Conservation (phyloP, 257 asterid genomes). For the Forsythia suspensa region DNA sequence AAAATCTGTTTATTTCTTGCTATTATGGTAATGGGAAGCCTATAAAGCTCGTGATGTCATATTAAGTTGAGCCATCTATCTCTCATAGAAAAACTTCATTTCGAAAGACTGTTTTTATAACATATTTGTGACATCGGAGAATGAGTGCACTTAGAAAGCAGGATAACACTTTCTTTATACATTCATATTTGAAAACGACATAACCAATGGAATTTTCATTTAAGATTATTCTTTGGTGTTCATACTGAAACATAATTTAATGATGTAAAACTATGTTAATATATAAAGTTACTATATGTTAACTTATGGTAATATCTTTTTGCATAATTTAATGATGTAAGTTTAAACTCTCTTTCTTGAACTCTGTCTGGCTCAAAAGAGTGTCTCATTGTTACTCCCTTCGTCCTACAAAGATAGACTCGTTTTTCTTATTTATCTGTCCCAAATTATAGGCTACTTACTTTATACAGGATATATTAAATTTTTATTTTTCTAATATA, state of each 20-base stretch:
- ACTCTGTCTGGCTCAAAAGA: not conserved
- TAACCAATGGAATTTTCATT: not conserved
- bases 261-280: not conserved
- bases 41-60: not conserved
- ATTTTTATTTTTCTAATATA: too few species aligned
- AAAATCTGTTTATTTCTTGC: not conserved
- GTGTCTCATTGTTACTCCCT: not conserved
- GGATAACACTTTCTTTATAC: not conserved
- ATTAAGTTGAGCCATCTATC: not conserved
- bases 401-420: too few species aligned
- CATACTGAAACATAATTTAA: not conserved
- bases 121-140: not conserved
- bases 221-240: not conserved
- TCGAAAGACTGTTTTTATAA: not conserved
- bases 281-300: not conserved
- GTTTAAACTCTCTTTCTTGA: not conserved
- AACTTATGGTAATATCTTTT: not conserved
- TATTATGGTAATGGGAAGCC: not conserved
- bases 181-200: not conserved
- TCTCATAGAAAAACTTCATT: not conserved
- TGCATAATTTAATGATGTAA: conserved; percentile 6
- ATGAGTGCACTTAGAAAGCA: not conserved
- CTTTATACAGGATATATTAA: too few species aligned
- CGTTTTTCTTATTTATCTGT: too few species aligned
- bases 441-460: too few species aligned